Evolutionary conservation across 2,329 filamentous ascomycete species (phyloP).

Genomic region (Trichoderma brevicompactum): DNA sequence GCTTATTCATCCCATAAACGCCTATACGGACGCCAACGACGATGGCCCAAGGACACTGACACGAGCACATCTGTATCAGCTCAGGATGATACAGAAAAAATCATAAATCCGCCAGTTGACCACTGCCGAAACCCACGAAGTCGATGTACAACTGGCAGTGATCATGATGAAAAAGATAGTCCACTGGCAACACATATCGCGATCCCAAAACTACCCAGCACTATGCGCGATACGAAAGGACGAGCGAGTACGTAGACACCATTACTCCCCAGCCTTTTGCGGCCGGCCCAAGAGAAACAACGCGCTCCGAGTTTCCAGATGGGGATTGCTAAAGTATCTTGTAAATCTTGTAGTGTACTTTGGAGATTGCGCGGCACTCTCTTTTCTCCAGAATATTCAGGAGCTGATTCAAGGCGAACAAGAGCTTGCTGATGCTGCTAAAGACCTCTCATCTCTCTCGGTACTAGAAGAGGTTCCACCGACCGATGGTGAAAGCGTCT

Average conservation of each 20-base stretch:
- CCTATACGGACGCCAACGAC: constrained; percentile 17
- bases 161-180: not conserved
- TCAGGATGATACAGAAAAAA: not conserved
- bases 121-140: not conserved
- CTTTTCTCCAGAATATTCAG: constrained; percentile 15
- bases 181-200: not conserved
- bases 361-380: constrained; percentile 15
- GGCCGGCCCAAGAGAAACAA: not conserved
- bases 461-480: not conserved
- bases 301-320: not conserved
- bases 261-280: not conserved
- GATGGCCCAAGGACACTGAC: not conserved
- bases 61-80: not conserved
- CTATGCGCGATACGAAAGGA: constrained; percentile 16
- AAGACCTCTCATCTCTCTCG: not conserved
- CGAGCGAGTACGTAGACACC: not conserved
- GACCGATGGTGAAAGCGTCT: not conserved
- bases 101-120: not conserved
- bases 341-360: not conserved
- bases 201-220: constrained; percentile 3
- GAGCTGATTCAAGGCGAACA: not conserved
- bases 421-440: constrained; percentile 3
- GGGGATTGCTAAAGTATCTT: not conserved
- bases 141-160: not conserved
- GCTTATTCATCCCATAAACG: constrained; percentile 14